Evolutionary conservation across 2,329 filamentous ascomycete species (phyloP).

Genomic region (Apiospora marii): DNA sequence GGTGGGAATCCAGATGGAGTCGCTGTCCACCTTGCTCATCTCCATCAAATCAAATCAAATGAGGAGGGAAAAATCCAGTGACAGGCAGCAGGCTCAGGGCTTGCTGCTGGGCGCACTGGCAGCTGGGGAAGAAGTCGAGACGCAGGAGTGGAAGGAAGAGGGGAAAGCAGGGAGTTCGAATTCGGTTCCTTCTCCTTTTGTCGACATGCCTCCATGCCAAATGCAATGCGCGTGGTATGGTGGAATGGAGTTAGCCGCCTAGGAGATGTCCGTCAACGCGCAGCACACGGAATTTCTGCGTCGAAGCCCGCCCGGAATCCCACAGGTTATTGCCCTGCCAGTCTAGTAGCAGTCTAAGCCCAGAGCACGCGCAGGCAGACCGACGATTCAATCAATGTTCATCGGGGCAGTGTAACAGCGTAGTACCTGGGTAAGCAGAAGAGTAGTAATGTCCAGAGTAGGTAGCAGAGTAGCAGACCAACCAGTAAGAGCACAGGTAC

Average conservation of each 20-base stretch:
- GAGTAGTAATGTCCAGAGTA: no score
- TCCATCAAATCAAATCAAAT: conserved; percentile 20
- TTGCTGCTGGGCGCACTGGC: not conserved
- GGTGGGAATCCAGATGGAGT: conserved; percentile 15
- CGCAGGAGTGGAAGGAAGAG: not conserved
- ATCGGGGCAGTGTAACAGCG: no score
- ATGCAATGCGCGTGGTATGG: no score
- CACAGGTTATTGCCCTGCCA: not conserved
- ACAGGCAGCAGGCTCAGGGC: not conserved
- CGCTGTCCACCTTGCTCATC: not conserved
- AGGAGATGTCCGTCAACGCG: conserved; percentile 5
- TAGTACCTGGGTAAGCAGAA: no score
- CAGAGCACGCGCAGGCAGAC: not conserved
- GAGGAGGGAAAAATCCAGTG: not conserved
- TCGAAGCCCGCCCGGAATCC: not conserved
- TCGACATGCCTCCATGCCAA: not conserved
- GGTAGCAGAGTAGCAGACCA: no score
- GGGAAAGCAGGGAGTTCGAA: not conserved
- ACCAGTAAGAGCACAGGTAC: not conserved
- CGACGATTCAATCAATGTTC: not conserved
- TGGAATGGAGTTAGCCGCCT: not conserved
- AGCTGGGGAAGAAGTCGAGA: not conserved
- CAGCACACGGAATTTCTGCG: not conserved
- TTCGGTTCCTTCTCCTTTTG: conserved; percentile 12
- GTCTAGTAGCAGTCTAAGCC: not conserved